Evolutionary conservation across 2,329 filamentous ascomycete species (phyloP).

Genomic region (Ophiobolus disseminans): DNA sequence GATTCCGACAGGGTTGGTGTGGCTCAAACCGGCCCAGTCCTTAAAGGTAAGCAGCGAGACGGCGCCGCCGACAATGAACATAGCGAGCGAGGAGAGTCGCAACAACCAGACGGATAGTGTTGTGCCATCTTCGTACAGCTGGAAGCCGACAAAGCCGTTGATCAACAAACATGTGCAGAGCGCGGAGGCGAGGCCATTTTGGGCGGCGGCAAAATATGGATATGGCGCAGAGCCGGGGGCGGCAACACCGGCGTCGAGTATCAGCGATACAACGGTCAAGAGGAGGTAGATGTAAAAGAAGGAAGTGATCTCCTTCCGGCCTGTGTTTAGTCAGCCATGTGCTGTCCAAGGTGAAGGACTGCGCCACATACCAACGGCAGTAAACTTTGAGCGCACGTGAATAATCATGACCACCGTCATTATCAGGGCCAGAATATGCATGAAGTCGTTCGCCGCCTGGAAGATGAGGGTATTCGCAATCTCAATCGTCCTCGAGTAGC

Average conservation of each 20-base stretch:
- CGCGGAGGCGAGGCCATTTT: conserved; percentile 84
- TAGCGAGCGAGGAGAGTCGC: conserved; percentile 75
- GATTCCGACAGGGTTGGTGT: conserved; percentile 84
- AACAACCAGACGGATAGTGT: conserved; percentile 92
- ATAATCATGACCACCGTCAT: conserved; percentile 99
- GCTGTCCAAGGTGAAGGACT: conserved; percentile 62
- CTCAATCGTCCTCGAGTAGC: conserved; percentile 94
- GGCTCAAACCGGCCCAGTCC: conserved; percentile 82
- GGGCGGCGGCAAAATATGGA: conserved; percentile 88
- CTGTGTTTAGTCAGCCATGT: conserved; percentile 48
- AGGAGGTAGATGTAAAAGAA: conserved; percentile 98
- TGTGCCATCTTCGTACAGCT: conserved; percentile 97
- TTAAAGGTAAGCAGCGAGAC: conserved; percentile 93
- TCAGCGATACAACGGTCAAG: conserved; percentile 84
- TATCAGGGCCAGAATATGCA: conserved; percentile 86
- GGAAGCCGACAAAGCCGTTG: conserved; percentile 98
- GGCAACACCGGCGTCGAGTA: conserved; percentile 91
- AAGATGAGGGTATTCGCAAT: conserved; percentile 99
- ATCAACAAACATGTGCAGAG: conserved; percentile 89
- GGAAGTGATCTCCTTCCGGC: conserved; percentile 75
- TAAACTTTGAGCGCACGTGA: conserved; percentile 96
- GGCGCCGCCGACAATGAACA: conserved; percentile 86
- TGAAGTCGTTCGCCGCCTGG: conserved; percentile 85
- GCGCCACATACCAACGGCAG: conserved; percentile 79
- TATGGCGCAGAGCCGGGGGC: conserved; percentile 81